phyloP scores from a whole-genome alignment of 441 rosid genomes.

The Gossypium aridum region DNA sequence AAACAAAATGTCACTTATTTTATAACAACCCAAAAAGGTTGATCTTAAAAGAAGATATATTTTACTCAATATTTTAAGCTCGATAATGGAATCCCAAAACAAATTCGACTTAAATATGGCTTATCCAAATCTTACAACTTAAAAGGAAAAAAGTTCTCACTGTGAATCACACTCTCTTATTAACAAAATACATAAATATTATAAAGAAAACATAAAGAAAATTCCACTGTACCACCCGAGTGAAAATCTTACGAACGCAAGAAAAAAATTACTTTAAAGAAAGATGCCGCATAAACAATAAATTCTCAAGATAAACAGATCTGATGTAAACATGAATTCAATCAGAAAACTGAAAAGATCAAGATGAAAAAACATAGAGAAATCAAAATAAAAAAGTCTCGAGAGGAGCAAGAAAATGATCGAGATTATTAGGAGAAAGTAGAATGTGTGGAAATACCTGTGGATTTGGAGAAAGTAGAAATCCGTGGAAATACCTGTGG shows the following conservation, averaged over 20 bases:
- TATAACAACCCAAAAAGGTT: neutral
- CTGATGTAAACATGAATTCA: neutral
- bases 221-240: neutral
- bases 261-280: neutral
- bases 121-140: neutral
- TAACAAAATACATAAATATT: neutral
- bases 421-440: neutral
- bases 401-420: neutral
- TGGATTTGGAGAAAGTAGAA: neutral
- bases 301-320: neutral
- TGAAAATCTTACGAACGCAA: neutral
- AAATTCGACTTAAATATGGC: neutral
- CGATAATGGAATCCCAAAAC: neutral
- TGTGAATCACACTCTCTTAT: neutral
- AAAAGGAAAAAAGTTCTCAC: neutral
- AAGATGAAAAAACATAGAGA: neutral
- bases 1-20: neutral
- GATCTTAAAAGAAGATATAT: neutral
- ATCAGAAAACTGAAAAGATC: neutral
- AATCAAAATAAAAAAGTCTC: neutral
- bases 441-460: neutral
- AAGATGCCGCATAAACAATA: neutral
- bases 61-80: neutral
- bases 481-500: neutral
- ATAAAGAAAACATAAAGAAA: neutral